Evolutionary conservation across 805 yeast species (phyloP), one percentile per base, ranked within the genome.

Genomic region (Candida lessepsii): DNA sequence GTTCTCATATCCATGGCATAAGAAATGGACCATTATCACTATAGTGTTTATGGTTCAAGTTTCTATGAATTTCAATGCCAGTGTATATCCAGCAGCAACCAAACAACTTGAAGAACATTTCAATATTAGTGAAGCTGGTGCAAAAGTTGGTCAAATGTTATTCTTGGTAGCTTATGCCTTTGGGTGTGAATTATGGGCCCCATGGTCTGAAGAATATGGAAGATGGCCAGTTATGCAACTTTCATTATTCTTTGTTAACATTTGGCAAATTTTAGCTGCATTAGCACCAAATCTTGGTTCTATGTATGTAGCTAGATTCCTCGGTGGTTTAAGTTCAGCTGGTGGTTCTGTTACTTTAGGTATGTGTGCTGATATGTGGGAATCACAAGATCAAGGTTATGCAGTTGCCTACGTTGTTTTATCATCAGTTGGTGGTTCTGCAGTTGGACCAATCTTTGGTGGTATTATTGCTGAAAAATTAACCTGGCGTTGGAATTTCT

Each of bases 31-130:
- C 23, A 59, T 66, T 26, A 42, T 67, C n/a, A 47, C 66, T 1
- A 61, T 65, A 2, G 58, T 64, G 14, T 67, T 67, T 37, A 42
- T 54, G 10, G 70, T 66, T 11, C 73, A 67, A 43, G 41, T 63
- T 36, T 65, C 71, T 3, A 67, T 67, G 71, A 67, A 67, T 47
- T 67, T 63, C 54, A 67, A 67, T 48, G 44, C 73, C 1, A 55
- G 65, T 42, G 58, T 67, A 6, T 67, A 55, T 38, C 54, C 61
- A 9, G 47, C 49, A 11, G 58, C 61, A 8, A 49, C 53, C 5
- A 45, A 54, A 9, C 40, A 42, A 10, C 48, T 59, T 17, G 34
- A 57, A 11, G 61, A 54, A 25, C 46, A 58, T 3, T 60, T 48
- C 38, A 40, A 46, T 21, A 46, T 59, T 16, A 40, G 53, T 21